phyloP scores from a whole-genome alignment of 169 alveolate species.

The Eimeria acervulina region DNA sequence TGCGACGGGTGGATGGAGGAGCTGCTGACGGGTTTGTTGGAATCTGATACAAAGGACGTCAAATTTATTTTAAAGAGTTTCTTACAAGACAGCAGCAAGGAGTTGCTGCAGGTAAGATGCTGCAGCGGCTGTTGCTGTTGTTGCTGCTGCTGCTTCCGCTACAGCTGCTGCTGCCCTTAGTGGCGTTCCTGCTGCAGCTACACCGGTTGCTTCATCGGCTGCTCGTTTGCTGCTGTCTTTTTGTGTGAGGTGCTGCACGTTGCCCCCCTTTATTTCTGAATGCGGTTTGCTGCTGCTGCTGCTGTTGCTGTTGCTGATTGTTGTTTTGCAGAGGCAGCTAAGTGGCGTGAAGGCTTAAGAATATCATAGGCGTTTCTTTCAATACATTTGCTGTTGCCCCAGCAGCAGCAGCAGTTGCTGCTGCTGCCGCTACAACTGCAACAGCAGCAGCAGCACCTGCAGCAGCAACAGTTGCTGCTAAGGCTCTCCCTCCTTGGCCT shows the following conservation, averaged over 20 bases:
- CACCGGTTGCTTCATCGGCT: neutral
- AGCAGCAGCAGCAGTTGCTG: no score
- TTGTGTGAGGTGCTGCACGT: neutral
- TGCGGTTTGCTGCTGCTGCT: constrained; percentile 2
- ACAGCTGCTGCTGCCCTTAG: no score
- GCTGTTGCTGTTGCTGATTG: constrained; percentile 38
- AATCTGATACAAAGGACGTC: constrained; percentile 37
- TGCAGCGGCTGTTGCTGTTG: neutral
- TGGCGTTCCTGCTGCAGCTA: neutral
- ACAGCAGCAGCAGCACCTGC: constrained; percentile 38
- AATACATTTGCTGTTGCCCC: no score
- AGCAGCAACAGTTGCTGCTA: constrained; percentile 7
- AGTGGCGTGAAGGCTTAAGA: no score
- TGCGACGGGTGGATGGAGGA: neutral
- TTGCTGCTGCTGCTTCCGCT: no score
- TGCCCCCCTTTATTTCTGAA: neutral
- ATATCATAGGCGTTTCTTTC: no score
- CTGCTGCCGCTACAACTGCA: neutral
- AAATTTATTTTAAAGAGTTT: neutral
- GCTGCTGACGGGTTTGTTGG: constrained; percentile 38
- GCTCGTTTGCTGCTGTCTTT: constrained; percentile 16
- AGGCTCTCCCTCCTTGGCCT: neutral
- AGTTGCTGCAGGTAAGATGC: constrained; percentile 2
- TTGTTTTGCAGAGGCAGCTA: no score
- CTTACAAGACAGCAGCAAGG: neutral